These are phyloP conservation scores for Leccinum disarticulatum DNA, from an alignment of 768 basidiomycete genomes.

Conservation along the genomic window DNA sequence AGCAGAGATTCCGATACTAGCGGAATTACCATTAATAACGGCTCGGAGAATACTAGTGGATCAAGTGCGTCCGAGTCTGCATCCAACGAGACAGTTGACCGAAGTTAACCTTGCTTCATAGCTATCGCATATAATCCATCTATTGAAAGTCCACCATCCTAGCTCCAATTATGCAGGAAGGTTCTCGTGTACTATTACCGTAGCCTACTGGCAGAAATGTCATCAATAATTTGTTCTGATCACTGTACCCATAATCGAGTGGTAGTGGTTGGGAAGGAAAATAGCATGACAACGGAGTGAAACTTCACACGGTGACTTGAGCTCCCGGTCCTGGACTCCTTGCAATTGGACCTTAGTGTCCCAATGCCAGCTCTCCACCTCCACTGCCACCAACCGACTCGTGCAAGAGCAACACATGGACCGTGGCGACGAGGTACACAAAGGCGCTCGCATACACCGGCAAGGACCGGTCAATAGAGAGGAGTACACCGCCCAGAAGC, in stretches of 20 bases:
- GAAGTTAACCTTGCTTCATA: not conserved
- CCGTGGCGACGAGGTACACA: constrained; percentile 61
- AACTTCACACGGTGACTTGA: not conserved
- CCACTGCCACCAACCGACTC: constrained; percentile 40
- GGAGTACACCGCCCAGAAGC: constrained; percentile 69
- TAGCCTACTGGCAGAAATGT: not conserved
- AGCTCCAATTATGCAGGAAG: not conserved
- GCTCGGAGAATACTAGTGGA: not conserved
- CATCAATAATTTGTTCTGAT: not conserved
- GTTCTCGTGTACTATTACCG: not conserved
- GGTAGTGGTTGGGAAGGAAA: not conserved
- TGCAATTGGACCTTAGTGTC: not conserved
- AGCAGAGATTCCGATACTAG: not conserved
- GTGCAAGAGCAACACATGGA: constrained; percentile 60
- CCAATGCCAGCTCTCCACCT: constrained; percentile 7
- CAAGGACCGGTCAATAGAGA: constrained; percentile 63
- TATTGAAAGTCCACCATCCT: not conserved
- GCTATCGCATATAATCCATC: not conserved
- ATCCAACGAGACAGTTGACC: not conserved
- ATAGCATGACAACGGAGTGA: not conserved
- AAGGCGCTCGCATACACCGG: constrained; percentile 77
- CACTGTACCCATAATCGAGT: not conserved
- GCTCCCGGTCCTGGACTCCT: not conserved
- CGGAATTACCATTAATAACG: not conserved
- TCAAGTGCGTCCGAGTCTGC: constrained; percentile 1